A percentile compares a stretch with the other conserved stretches of the same genome.
Evolutionary conservation across 2,329 filamentous ascomycete genomes (phyloP).

Genomic region (Bipolaris zeicola): DNA sequence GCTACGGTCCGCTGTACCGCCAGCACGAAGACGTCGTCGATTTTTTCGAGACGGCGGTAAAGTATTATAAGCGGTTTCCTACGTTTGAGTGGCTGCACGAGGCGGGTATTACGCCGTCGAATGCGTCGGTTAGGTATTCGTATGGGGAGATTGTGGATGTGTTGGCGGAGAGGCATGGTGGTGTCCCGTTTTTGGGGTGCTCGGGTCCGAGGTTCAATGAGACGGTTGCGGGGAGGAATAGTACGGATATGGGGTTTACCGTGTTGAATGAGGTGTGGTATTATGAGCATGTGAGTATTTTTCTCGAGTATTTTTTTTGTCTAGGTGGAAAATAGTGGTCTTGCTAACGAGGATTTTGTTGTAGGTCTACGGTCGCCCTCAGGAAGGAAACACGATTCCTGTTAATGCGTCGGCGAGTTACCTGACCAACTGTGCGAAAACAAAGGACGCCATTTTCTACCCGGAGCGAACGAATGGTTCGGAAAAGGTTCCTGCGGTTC

Average conservation of each 20-base stretch:
- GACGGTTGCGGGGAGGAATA: conserved; percentile 62
- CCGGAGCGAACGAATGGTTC: conserved; percentile 56
- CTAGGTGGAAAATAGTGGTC: too few relatives aligned
- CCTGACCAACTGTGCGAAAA: conserved; percentile 61
- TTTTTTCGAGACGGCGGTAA: conserved; percentile 66
- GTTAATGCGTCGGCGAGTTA: conserved; percentile 56
- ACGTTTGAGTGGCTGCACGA: conserved; percentile 66
- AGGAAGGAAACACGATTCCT: conserved; percentile 56
- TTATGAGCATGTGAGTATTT: conserved; percentile 60
- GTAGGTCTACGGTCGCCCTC: conserved; percentile 58
- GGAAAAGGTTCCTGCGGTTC: conserved; percentile 35
- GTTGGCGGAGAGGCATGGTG: conserved; percentile 58
- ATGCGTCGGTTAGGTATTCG: conserved; percentile 60
- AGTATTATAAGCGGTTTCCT: conserved; percentile 63
- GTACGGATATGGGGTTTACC: conserved; percentile 62
- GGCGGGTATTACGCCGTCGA: conserved; percentile 62
- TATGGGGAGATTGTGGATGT: conserved; percentile 59
- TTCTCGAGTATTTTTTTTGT: background rate
- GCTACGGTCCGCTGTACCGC: conserved; percentile 65
- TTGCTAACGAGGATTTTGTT: too few relatives aligned
- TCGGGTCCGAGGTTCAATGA: conserved; percentile 65
- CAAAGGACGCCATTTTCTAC: conserved; percentile 60
- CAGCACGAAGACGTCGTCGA: conserved; percentile 66
- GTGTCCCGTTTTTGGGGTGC: conserved; percentile 66
- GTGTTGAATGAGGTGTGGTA: conserved; percentile 69